A percentile compares a stretch with the other conserved stretches of the same genome.
phyloP scores from a whole-genome alignment of 371 early-diverging fungal species.

The Circinella minor region DNA sequence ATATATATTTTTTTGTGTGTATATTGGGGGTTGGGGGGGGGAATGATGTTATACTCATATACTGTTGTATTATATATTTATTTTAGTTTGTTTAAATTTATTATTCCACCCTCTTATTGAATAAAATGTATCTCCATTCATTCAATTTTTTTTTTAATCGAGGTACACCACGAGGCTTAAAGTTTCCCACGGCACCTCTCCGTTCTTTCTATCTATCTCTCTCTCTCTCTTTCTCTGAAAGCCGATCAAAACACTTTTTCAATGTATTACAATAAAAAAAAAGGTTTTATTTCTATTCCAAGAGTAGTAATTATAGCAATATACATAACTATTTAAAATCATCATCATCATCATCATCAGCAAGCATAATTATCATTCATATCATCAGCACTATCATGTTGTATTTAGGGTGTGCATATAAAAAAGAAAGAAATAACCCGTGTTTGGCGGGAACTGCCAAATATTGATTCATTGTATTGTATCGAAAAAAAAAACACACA shows the following conservation, averaged over 20 bases:
- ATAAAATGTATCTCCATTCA: background rate
- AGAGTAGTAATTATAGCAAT: background rate
- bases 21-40: background rate
- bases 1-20: no score
- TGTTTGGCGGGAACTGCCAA: conserved; percentile 6
- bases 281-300: background rate
- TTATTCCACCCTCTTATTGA: background rate
- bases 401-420: background rate
- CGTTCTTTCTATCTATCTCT: no score
- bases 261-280: background rate
- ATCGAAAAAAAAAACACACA: no score
- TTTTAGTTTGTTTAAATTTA: conserved; percentile 11
- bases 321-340: no score
- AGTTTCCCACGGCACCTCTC: conserved; percentile 11
- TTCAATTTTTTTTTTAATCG: no score
- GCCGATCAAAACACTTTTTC: background rate
- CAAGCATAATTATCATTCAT: no score
- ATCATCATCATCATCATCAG: conserved; percentile 1
- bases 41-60: no score
- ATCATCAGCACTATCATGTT: no score
- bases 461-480: background rate
- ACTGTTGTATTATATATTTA: background rate
- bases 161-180: conserved; percentile 4
- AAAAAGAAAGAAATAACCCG: background rate
- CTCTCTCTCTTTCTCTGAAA: background rate